Evolutionary conservation across 1,139 yeast genomes (phyloP).

Genomic region (Suhomyces maxii): DNA sequence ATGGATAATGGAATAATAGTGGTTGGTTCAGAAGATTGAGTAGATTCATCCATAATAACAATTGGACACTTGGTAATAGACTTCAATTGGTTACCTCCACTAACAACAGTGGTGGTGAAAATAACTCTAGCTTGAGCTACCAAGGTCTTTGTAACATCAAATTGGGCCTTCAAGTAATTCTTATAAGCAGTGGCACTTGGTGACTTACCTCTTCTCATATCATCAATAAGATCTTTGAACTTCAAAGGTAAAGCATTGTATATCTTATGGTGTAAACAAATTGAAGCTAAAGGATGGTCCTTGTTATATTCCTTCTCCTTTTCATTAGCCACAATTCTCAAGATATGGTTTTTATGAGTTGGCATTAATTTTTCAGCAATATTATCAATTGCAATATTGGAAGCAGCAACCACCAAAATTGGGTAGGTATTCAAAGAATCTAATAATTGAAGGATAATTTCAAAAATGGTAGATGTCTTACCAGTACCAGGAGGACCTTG

Average conservation of each 20-base stretch:
- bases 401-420: conserved; percentile 71
- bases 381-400: conserved; percentile 74
- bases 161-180: conserved; percentile 46
- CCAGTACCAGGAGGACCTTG: conserved; percentile 77
- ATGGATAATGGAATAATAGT: conserved; percentile 69
- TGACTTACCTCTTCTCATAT: conserved; percentile 38
- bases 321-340: conserved; percentile 60
- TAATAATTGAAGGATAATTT: conserved; percentile 61
- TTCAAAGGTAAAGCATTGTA: conserved; percentile 47
- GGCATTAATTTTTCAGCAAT: conserved; percentile 66
- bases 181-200: conserved; percentile 45
- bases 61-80: conserved; percentile 59
- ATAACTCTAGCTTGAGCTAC: conserved; percentile 68
- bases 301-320: conserved; percentile 61
- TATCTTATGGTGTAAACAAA: conserved; percentile 66
- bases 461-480: conserved; percentile 65
- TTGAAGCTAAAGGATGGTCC: conserved; percentile 54
- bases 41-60: conserved; percentile 54
- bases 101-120: conserved; percentile 69
- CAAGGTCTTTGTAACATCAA: conserved; percentile 46
- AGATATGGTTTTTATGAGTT: conserved; percentile 50
- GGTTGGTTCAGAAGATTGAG: conserved; percentile 64
- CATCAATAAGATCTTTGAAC: conserved; percentile 42
- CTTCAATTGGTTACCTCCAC: conserved; percentile 66
- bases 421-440: conserved; percentile 59